Percentiles rank a stretch among this genome's conserved stretches.
These are phyloP conservation scores for Suhomyces kilbournensis DNA, from an alignment of 805 yeast genomes.

Conservation along the genomic window DNA sequence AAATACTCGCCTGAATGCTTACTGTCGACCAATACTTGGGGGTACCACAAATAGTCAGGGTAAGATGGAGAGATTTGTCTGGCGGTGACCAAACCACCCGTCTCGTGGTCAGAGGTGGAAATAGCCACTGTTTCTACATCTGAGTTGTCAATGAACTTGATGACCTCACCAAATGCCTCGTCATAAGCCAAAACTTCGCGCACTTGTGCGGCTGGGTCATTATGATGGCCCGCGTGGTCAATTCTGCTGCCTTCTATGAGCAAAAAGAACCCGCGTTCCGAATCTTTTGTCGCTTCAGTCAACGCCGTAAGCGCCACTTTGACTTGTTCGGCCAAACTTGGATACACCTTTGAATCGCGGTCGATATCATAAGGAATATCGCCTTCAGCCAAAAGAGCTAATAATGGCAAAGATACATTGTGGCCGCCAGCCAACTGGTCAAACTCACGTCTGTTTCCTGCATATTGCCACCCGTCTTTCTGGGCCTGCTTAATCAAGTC, in stretches of 20 bases:
- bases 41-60: constrained; percentile 89
- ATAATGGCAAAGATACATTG: constrained; percentile 69
- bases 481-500: constrained; percentile 66
- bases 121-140: constrained; percentile 76
- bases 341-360: constrained; percentile 57
- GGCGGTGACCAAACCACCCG: constrained; percentile 90
- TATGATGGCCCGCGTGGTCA: constrained; percentile 93
- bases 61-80: constrained; percentile 66
- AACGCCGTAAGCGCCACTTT: constrained; percentile 69
- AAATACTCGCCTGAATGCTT: constrained; percentile 76
- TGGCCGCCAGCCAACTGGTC: constrained; percentile 53
- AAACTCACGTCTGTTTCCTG: constrained; percentile 56
- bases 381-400: constrained; percentile 69
- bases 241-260: constrained; percentile 90
- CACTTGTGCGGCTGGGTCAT: constrained; percentile 93
- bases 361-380: constrained; percentile 88
- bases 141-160: constrained; percentile 62
- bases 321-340: constrained; percentile 79
- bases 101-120: constrained; percentile 91
- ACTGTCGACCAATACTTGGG: constrained; percentile 67
- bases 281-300: constrained; percentile 60
- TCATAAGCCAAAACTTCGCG: constrained; percentile 87
- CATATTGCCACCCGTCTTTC: constrained; percentile 61
- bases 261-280: constrained; percentile 82
- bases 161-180: constrained; percentile 71